Evolutionary conservation across 169 alveolate genomes (phyloP).

Genomic region (Eimeria praecox): DNA sequence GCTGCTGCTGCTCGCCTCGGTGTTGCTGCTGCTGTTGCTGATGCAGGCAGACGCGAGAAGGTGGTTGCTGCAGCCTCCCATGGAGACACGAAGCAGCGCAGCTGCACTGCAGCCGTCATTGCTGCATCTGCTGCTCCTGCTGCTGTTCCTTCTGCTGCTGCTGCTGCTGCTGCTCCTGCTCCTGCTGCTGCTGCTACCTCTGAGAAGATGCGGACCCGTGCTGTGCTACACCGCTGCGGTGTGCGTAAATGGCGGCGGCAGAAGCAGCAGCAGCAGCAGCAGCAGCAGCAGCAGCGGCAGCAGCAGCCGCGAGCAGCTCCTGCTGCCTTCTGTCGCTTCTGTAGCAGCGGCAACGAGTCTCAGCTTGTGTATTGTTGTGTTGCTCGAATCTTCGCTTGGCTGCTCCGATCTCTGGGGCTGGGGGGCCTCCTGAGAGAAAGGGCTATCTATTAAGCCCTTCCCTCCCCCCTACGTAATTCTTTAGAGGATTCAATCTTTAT

Average conservation of each 20-base stretch:
- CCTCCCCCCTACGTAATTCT: no score
- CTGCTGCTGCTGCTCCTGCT: no score
- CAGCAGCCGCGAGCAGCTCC: neutral
- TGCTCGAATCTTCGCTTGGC: no score
- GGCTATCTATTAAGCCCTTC: no score
- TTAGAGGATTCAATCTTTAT: no score
- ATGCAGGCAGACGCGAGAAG: neutral
- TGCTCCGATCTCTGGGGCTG: no score
- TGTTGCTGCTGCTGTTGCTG: slow-evolving; percentile 38
- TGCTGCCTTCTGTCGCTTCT: neutral
- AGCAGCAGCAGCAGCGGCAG: neutral
- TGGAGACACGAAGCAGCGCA: neutral
- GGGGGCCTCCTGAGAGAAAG: no score
- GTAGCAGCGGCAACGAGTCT: neutral
- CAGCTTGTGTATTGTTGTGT: no score
- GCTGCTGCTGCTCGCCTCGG: slow-evolving; percentile 6
- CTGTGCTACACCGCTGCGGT: no score
- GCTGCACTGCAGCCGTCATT: neutral
- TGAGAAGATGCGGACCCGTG: no score
- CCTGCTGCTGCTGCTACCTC: neutral
- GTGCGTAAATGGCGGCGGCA: neutral
- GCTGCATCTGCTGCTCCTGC: slow-evolving; percentile 7
- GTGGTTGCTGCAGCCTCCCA: neutral
- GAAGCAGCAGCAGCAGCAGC: neutral
- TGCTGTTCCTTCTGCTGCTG: neutral